Evolutionary conservation across 441 rosid species (phyloP).

Genomic region (Dalechampia spathulata): DNA sequence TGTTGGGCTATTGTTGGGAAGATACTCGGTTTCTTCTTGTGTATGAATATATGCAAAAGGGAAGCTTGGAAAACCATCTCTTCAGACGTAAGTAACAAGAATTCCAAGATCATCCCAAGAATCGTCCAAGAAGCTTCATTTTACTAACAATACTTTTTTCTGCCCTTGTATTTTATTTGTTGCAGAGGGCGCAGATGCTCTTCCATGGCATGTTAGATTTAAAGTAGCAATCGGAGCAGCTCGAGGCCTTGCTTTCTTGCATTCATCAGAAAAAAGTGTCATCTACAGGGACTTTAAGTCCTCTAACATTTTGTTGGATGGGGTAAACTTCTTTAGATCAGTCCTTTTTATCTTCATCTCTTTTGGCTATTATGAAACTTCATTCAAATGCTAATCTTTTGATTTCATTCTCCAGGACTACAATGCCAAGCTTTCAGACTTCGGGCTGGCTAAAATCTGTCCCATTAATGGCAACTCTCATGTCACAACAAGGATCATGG

Average conservation of each 20-base stretch:
- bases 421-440: conserved; percentile 77
- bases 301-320: conserved; percentile 77
- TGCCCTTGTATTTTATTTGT: too few relatives aligned
- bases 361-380: too few relatives aligned
- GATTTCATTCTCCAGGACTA: conserved; percentile 34
- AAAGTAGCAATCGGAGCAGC: conserved; percentile 82
- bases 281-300: conserved; percentile 85
- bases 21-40: conserved; percentile 63
- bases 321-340: conserved; percentile 27
- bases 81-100: conserved; percentile 43
- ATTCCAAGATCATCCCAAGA: too few relatives aligned
- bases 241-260: conserved; percentile 64
- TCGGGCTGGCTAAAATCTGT: conserved; percentile 74
- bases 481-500: conserved; percentile 65
- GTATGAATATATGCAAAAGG: conserved; percentile 60
- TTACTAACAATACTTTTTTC: too few relatives aligned
- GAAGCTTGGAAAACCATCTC: conserved; percentile 74
- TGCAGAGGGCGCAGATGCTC: conserved; percentile 53
- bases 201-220: conserved; percentile 56
- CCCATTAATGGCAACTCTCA: conserved; percentile 66
- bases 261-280: conserved; percentile 73
- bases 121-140: too few relatives aligned
- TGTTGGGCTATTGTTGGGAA: conserved; percentile 84
- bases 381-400: too few relatives aligned
- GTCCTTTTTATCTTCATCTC: not conserved